Percentiles rank a stretch among this genome's conserved stretches.
phyloP scores from a whole-genome alignment of 2,329 filamentous ascomycete genomes.

The Claviceps fusiformis region DNA sequence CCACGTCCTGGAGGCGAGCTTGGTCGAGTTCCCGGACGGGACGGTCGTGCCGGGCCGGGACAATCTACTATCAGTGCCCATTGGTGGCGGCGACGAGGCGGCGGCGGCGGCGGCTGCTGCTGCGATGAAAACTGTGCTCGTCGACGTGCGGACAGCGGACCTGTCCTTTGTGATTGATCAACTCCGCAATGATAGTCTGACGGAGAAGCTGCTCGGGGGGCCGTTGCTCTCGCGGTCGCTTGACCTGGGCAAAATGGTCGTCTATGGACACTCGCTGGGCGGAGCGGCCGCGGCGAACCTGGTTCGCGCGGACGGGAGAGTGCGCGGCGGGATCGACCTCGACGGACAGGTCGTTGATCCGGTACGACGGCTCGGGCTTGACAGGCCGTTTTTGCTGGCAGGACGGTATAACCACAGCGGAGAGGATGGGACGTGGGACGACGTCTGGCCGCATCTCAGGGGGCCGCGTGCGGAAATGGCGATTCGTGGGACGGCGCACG shows the following conservation, averaged over 20 bases:
- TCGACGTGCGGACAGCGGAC: conserved; percentile 20
- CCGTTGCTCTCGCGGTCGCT: conserved; percentile 10
- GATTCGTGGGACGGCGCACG: conserved; percentile 16
- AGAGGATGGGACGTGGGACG: conserved; percentile 19
- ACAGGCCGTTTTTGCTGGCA: conserved; percentile 17
- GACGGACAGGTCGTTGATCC: conserved; percentile 25
- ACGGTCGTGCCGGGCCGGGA: conserved; percentile 13
- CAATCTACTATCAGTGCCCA: neutral
- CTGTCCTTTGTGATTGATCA: conserved; percentile 22
- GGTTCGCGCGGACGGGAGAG: neutral
- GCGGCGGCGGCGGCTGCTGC: neutral
- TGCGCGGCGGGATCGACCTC: conserved; percentile 25
- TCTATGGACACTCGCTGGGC: conserved; percentile 27
- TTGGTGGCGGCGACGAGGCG: conserved; percentile 1
- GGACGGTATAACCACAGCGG: conserved; percentile 15
- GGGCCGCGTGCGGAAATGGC: conserved; percentile 13
- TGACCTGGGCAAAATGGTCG: conserved; percentile 8
- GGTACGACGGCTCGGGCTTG: neutral
- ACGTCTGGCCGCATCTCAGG: conserved; percentile 15
- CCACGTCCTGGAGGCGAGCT: conserved; percentile 30
- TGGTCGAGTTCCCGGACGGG: conserved; percentile 34
- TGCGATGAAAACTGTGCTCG: conserved; percentile 5
- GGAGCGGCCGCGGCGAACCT: conserved; percentile 21
- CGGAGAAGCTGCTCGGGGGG: conserved; percentile 7
- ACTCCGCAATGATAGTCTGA: conserved; percentile 11